A percentile compares a stretch with the other conserved stretches of the same genome.
phyloP scores from a whole-genome alignment of 2,329 filamentous ascomycete species.

The Aspergillus neoniger region DNA sequence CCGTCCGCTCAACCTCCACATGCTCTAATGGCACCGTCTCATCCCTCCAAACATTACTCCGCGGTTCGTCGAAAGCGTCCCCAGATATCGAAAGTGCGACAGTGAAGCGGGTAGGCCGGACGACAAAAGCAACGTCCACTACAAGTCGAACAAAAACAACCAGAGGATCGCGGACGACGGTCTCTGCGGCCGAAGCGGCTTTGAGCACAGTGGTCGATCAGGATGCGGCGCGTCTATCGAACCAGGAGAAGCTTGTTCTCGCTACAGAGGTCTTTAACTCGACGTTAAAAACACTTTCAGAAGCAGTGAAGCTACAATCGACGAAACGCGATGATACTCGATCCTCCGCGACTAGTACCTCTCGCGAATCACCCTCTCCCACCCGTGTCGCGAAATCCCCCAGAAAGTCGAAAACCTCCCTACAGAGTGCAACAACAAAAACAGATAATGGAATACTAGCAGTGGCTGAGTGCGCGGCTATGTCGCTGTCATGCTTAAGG shows the following conservation, averaged over 20 bases:
- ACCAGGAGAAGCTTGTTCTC: constrained; percentile 43
- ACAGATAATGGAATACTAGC: constrained; percentile 30
- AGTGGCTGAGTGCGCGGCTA: constrained; percentile 43
- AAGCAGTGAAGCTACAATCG: constrained; percentile 38
- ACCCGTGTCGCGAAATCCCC: constrained; percentile 31
- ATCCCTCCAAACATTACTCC: constrained; percentile 43
- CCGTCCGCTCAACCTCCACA: constrained; percentile 55
- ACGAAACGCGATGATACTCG: constrained; percentile 21
- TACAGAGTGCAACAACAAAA: neutral
- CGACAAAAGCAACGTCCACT: constrained; percentile 27
- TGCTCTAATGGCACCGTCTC: constrained; percentile 52
- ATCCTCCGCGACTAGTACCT: constrained; percentile 20
- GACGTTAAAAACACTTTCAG: constrained; percentile 46
- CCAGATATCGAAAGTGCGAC: constrained; percentile 25
- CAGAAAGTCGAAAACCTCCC: constrained; percentile 23
- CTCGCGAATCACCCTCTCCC: constrained; percentile 29
- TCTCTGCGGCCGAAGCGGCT: constrained; percentile 27
- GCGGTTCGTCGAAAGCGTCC: constrained; percentile 26
- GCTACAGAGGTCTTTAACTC: constrained; percentile 51
- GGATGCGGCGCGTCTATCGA: constrained; percentile 32
- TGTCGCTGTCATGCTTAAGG: constrained; percentile 43
- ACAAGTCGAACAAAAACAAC: constrained; percentile 27
- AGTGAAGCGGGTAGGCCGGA: constrained; percentile 26
- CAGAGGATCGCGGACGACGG: constrained; percentile 30
- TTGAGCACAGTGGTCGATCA: constrained; percentile 28